A percentile compares a stretch with the other conserved stretches of the same genome.
phyloP scores from a whole-genome alignment of 441 rosid species.

The Pelargonium myrrhifolium region DNA sequence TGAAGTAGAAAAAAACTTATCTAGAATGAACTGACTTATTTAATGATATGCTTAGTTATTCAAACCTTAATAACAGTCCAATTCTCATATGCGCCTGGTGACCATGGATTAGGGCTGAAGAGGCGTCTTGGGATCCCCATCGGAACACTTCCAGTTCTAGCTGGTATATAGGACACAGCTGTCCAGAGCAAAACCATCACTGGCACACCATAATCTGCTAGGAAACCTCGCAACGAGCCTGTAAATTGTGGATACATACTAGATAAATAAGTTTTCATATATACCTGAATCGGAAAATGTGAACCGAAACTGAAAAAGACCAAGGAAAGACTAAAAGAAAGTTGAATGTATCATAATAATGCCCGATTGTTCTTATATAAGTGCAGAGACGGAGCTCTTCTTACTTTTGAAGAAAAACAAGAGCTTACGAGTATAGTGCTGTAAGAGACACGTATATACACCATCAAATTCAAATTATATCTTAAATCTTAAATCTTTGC shows the following conservation, averaged over 20 bases:
- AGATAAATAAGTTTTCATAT: not conserved
- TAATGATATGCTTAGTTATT: not conserved
- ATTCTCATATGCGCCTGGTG: conserved; percentile 65
- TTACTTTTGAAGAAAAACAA: too few relatives aligned
- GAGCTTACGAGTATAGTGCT: too few relatives aligned
- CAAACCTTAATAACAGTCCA: conserved; percentile 69
- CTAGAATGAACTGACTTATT: not conserved
- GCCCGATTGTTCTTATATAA: too few relatives aligned
- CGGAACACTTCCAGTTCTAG: conserved; percentile 40
- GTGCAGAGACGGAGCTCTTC: too few relatives aligned
- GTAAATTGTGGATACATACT: conserved; percentile 4
- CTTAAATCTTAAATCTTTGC: too few relatives aligned
- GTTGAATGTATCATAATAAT: too few relatives aligned
- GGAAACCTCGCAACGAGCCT: conserved; percentile 64
- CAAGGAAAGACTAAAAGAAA: not conserved
- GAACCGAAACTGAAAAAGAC: not conserved
- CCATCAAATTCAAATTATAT: too few relatives aligned
- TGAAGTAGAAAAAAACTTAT: conserved; percentile 15
- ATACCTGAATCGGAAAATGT: too few relatives aligned
- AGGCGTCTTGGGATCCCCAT: conserved; percentile 70
- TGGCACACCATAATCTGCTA: conserved; percentile 74
- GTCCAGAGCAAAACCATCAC: conserved; percentile 73
- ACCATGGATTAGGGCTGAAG: conserved; percentile 81
- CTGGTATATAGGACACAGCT: conserved; percentile 57
- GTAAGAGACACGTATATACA: too few relatives aligned